phyloP scores from a whole-genome alignment of 306 rosid genomes.

The Cucumis sativus region DNA sequence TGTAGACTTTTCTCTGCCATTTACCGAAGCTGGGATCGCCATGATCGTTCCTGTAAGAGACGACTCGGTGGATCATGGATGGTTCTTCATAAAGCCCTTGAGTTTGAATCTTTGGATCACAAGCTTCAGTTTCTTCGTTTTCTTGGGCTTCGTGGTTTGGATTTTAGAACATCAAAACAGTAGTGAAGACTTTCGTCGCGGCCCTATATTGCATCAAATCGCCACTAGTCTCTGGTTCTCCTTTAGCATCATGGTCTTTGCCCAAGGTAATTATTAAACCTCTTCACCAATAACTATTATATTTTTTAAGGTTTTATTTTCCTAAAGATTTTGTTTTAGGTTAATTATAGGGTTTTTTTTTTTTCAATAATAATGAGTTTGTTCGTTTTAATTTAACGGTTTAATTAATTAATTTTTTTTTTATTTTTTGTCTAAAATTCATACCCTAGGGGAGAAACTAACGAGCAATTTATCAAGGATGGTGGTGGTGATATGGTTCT shows the following conservation, averaged over 20 bases:
- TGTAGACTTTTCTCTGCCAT: constrained; percentile 49
- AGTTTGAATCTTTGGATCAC: constrained; percentile 39
- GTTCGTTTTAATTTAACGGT: too few species aligned
- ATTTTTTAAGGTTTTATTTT: too few species aligned
- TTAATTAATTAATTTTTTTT: too few species aligned
- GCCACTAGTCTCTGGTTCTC: constrained; percentile 55
- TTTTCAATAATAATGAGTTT: too few species aligned
- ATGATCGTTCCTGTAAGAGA: constrained; percentile 36
- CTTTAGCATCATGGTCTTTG: constrained; percentile 37
- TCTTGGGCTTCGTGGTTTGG: constrained; percentile 45
- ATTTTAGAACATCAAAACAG: constrained; percentile 41
- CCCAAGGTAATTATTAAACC: constrained; percentile 20
- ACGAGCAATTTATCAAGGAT: constrained; percentile 38
- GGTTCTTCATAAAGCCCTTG: constrained; percentile 59
- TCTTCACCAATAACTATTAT: too few species aligned
- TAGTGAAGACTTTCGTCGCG: constrained; percentile 7
- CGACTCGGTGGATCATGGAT: constrained; percentile 13
- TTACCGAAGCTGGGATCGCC: constrained; percentile 42
- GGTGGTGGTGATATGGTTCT: constrained; percentile 48
- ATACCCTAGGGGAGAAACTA: constrained; percentile 28
- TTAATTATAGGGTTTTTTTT: too few species aligned
- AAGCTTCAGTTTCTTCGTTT: constrained; percentile 16
- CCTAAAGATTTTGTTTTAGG: too few species aligned
- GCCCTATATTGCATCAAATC: neutral
- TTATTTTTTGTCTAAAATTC: too few species aligned